Evolutionary conservation across 202 grass and related monocot species (phyloP), one percentile per base, ranked within the genome.

Genomic region (Panicum hallii): DNA sequence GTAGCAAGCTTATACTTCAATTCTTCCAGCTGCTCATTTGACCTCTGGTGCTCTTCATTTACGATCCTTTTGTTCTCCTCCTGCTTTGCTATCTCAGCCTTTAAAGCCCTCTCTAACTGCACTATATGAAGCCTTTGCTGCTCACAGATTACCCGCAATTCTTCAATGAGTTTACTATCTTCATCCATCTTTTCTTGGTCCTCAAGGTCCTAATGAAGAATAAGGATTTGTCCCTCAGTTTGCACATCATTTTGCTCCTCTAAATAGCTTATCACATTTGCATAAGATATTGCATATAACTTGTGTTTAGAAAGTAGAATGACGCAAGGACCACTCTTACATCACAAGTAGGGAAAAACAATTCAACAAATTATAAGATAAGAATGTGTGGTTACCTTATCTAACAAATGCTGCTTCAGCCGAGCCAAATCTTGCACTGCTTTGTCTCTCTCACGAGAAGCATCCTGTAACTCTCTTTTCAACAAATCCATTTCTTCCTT

Each of bases 131-230:
- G 40, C 48, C 82, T 99, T 89, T 94, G 93, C 60, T 90, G 80
- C 77, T 94, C 91, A 82, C 89, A 92, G 65, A 85, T 88, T 91
- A 66, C 88, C 38, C 72, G 82, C 40, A 99, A 69, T 47, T 94
- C 93, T 82, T 97, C 90, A 71, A 99, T 99, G 69, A 97, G 82
- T 85, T 90, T 92, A 87, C 72, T 90, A 75, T 95, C 93, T 83
- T 95, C 93, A 65, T 92, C 93, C 93, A 95, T 95, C 86, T 95
- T 95, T 77, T 95, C 93, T 83, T 93, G 94, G 85, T 99, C 97
- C 83, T 99, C 97, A 80, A 92, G 84, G 78, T 99, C 97, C 95
- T 98, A 80, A 85, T 68, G 53, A 67, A 82, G 60, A 67, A 75
- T 11, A 49, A 26, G 63, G 71, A 69, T 52, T 49, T 52, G 17